A percentile compares a stretch with the other conserved stretches of the same genome.
Conservation (phyloP, 2,329 filamentous ascomycete genomes). For the Colletotrichum siamense region DNA sequence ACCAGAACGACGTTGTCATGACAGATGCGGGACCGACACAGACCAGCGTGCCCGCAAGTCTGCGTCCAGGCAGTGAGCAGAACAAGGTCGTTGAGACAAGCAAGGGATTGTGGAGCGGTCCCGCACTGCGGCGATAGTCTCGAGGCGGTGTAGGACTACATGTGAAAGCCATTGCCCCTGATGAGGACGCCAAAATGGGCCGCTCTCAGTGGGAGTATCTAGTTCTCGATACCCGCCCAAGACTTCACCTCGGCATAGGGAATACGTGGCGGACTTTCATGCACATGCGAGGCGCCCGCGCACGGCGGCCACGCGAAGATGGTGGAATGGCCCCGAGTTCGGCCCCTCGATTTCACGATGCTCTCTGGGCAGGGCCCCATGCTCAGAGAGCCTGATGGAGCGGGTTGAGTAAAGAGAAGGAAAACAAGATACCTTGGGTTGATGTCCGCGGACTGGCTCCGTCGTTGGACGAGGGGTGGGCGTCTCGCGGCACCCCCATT, state of each 20-base stretch:
- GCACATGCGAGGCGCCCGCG: slow-evolving; percentile 7
- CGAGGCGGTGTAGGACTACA: not conserved
- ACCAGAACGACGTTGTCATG: slow-evolving; percentile 52
- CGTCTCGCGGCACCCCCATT: slow-evolving; percentile 4
- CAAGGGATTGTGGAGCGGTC: slow-evolving; percentile 63
- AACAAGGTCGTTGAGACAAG: slow-evolving; percentile 68
- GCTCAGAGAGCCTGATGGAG: not conserved
- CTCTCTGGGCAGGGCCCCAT: not conserved
- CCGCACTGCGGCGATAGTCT: slow-evolving; percentile 16
- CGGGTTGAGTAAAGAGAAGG: not conserved
- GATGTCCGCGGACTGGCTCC: slow-evolving; percentile 14
- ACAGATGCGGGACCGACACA: slow-evolving; percentile 41
- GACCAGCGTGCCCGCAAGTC: slow-evolving; percentile 49
- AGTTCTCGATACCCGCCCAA: not conserved
- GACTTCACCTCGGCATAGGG: not conserved
- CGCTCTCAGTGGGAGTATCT: not conserved
- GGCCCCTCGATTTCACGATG: not conserved
- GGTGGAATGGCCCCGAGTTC: not conserved
- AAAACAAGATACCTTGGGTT: slow-evolving; percentile 20
- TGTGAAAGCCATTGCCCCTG: not conserved
- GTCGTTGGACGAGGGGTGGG: slow-evolving; percentile 3
- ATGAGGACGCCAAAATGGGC: not conserved
- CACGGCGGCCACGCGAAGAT: not conserved
- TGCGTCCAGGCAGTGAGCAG: slow-evolving; percentile 59
- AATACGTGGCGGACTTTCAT: not conserved